Evolutionary conservation across 768 basidiomycete species (phyloP).

Genomic region (Tricholoma furcatifolium): DNA sequence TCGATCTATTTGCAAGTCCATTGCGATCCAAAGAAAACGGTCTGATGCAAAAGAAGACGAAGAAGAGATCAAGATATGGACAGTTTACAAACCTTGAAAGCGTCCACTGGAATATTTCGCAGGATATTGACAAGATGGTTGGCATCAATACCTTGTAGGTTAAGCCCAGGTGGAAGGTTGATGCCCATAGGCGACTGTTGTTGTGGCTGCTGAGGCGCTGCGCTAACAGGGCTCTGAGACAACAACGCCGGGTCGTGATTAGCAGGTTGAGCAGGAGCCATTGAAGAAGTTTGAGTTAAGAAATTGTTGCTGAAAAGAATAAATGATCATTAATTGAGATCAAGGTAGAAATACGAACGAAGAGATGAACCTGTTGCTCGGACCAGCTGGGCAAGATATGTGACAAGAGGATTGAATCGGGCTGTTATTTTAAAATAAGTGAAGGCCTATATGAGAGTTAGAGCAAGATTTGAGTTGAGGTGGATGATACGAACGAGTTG

Average conservation of each 20-base stretch:
- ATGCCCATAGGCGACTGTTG: slow-evolving; percentile 24
- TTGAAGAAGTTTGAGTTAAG: slow-evolving; percentile 15
- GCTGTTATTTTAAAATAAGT: neutral
- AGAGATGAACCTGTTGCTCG: neutral
- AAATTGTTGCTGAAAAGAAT: neutral
- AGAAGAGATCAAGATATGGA: slow-evolving; percentile 2
- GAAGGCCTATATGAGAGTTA: neutral
- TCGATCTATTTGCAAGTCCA: slow-evolving; percentile 12
- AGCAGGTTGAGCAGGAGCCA: slow-evolving; percentile 36
- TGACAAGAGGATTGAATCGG: slow-evolving; percentile 6
- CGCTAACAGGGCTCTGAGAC: slow-evolving; percentile 31
- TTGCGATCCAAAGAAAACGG: slow-evolving; percentile 6
- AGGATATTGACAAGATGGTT: slow-evolving; percentile 61
- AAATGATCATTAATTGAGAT: neutral
- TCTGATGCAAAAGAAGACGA: neutral
- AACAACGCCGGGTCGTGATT: slow-evolving; percentile 39
- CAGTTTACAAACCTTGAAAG: slow-evolving; percentile 50
- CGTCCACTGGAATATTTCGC: slow-evolving; percentile 51
- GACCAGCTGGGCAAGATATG: neutral
- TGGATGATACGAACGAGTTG: neutral
- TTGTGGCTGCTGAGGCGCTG: slow-evolving; percentile 27
- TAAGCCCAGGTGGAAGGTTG: slow-evolving; percentile 25
- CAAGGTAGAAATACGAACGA: slow-evolving; percentile 3
- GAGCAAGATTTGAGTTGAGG: neutral
- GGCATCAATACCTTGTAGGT: slow-evolving; percentile 37